Base-by-base conservation (phyloP, 2,329 filamentous ascomycete genomes). In the Aspergillus novofumigatus region DNA sequence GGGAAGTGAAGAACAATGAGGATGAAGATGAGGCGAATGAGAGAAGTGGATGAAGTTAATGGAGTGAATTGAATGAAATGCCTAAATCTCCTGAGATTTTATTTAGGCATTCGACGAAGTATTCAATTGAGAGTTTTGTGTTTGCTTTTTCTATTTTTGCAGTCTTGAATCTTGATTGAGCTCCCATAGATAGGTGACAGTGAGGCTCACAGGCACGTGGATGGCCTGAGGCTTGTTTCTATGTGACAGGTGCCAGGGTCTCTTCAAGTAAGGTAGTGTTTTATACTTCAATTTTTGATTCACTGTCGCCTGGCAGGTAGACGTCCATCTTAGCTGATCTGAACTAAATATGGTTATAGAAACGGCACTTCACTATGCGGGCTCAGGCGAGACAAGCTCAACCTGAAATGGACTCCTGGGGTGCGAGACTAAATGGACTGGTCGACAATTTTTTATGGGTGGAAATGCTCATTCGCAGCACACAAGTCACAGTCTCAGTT, bases 1-100 rank as follows among this genome's bases (percentile, higher is more conserved):
- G 55, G 54, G 49, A 29, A 52, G 58, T 61, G 25, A 10, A 14
- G 21, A 21, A 47, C 32, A 38, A 38, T 25, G 44, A 23, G 8
- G 7, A 14, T 23, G 10, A 23, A 45, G 42, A 23, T 45, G 42
- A 14, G 20, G 21, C n/a, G 20, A 45, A 45, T 45, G 42, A 23
- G 42, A 20, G 20, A 45, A 45, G n/a, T 45, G 4, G 3, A 44
- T 9, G 7, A 8, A 20, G 9, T 11, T 10, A 29, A 44, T 20
- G 42, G 23, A 6, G 7, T 23, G 6, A 17, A 38, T 38, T 38
- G 32, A 38, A 38, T 38, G 14, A 38, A 17, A 38, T 38, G 14
- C 5, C 32, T 17, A 7, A 7, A 17, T 3, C 4, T 3, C 3
- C 14, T 7, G 32, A 7, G 32, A 6, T 17, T 17, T 35, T 35